Evolutionary conservation across 1,284 basidiomycete genomes (phyloP).

Genomic region (Puccinia triticina): DNA sequence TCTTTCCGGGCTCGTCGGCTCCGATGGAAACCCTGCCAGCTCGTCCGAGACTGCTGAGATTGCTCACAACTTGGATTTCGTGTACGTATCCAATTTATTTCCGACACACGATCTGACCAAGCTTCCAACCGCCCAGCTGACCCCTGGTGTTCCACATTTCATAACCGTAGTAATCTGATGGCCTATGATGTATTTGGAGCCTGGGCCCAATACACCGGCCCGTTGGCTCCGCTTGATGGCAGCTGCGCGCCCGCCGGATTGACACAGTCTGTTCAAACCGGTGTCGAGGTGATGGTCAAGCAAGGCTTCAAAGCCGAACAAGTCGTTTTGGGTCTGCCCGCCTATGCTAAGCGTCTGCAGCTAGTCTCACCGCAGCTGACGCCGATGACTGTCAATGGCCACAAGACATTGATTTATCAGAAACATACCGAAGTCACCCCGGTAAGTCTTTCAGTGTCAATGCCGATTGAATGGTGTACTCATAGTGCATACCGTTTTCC

Average conservation of each 20-base stretch:
- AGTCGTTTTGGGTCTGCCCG: conserved; percentile 36
- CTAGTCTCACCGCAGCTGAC: conserved; percentile 3
- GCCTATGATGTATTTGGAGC: conserved; percentile 40
- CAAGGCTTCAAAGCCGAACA: conserved; percentile 45
- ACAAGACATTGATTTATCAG: conserved; percentile 30
- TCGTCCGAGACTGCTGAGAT: background rate
- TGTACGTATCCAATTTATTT: conserved; percentile 11
- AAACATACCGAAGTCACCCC: conserved; percentile 21
- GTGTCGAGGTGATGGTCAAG: background rate
- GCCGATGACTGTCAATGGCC: background rate
- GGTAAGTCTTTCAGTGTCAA: background rate
- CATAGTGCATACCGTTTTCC: background rate
- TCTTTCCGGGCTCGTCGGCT: conserved; percentile 27
- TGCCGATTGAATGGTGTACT: too few relatives aligned
- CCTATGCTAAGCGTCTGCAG: conserved; percentile 24
- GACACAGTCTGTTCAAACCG: background rate
- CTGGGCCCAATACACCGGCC: conserved; percentile 29
- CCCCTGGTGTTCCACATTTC: background rate
- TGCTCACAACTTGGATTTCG: conserved; percentile 22
- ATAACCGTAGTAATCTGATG: conserved; percentile 35
- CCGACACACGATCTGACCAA: background rate
- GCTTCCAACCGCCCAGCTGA: background rate
- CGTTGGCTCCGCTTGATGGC: background rate
- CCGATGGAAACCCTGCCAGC: conserved; percentile 20
- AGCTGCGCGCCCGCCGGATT: conserved; percentile 26